Evolutionary conservation across 2,329 filamentous ascomycete genomes (phyloP), one percentile per base, ranked within the genome.

Genomic region (Tolypocladium endophyticum): DNA sequence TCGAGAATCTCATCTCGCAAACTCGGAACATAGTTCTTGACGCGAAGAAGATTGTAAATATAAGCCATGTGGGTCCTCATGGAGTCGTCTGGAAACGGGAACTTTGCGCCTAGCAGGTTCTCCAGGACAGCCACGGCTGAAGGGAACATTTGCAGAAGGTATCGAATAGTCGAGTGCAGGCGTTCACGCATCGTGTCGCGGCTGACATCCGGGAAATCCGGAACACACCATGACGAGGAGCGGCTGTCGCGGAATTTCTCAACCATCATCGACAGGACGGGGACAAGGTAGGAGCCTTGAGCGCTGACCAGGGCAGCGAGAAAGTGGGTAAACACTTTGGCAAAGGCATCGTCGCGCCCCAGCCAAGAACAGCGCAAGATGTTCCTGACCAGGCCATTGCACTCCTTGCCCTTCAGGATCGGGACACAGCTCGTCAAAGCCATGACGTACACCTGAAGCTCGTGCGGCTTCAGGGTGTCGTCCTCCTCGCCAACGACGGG

Each of bases 21-120:
- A 61, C 89, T 87, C 0, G 90, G 87, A 1, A 88, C 84, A 69
- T 96, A 96, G 56, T 85, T 81, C 58, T 88, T 86, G 39, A 97
- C 78, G 61, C 81, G 84, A 33, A 97, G 77, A 12, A 97, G 77
- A 70, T 97, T 96, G 67, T 88, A 82, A 60, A 96, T 87, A 69
- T 95, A 99, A n/a, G 87, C 85, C 65, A 93, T 84, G 71, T 96
- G 92, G n/a, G 84, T 81, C 64, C 86, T 87, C 63, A 88, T 87
- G 4, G 87, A 85, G 58, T 96, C 90, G 63, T 87, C 87, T 56
- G 88, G 81, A 61, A 86, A 89, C 0, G 92, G 91, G 62, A 95
- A 96, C 50, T 86, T 87, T 56, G 78, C 73, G 56, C 82, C 75
- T 45, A 96, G 73, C 56, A 92, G 77, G 39, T 84, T 81, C 43